phyloP scores from a whole-genome alignment of 371 early-diverging fungal species.

The Saksenaea vasiformis region DNA sequence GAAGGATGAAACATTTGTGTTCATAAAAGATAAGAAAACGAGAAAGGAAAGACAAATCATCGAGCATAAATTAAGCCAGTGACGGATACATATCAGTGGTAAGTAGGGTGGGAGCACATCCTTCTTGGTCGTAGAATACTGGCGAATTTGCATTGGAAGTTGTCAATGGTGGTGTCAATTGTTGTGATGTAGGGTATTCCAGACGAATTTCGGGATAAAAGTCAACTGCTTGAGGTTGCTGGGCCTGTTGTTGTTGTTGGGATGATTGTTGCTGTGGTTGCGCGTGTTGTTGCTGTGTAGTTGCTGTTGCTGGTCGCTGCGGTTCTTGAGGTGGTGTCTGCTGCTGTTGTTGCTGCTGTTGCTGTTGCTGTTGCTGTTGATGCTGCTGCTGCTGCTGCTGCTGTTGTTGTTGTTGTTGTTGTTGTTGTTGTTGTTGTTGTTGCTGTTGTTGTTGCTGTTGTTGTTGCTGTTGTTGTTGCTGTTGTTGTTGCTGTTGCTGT shows the following conservation, averaged over 20 bases:
- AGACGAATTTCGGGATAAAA: conserved; percentile 24
- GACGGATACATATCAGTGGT: conserved; percentile 1
- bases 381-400: too few species aligned
- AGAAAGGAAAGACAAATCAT: not conserved
- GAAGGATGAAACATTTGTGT: not conserved
- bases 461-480: not conserved
- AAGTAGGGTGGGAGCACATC: not conserved
- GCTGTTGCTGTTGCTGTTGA: too few species aligned
- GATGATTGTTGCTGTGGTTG: not conserved
- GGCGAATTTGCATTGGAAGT: conserved; percentile 16
- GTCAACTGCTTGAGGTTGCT: conserved; percentile 11
- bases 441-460: too few species aligned
- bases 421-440: too few species aligned
- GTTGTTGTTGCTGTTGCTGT: not conserved
- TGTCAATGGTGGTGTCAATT: conserved; percentile 31
- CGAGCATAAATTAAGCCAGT: not conserved
- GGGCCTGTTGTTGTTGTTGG: not conserved
- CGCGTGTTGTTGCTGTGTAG: not conserved
- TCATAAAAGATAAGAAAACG: not conserved
- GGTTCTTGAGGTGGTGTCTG: too few species aligned
- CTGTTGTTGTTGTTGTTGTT: too few species aligned
- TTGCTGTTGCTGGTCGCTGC: conserved; percentile 4
- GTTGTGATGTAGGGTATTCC: conserved; percentile 17
- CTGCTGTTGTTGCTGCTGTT: not conserved
- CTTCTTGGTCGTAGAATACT: not conserved